Evolutionary conservation across 1,139 yeast genomes (phyloP).

Genomic region (Pichia sp.): DNA sequence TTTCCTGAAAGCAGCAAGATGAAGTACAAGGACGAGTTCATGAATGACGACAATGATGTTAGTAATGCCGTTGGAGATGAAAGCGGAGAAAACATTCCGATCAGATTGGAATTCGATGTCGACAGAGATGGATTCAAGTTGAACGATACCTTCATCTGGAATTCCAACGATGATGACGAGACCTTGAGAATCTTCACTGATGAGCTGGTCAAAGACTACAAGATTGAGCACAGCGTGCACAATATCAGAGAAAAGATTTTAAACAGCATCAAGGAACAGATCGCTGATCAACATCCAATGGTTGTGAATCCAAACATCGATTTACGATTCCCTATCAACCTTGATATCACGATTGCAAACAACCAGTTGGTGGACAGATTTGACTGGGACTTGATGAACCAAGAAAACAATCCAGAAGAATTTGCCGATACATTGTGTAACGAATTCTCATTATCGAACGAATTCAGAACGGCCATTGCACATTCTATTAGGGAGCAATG

Average conservation of each 20-base stretch:
- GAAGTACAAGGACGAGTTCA: slow-evolving; percentile 8
- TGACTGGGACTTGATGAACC: slow-evolving; percentile 92
- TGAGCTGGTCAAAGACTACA: slow-evolving; percentile 72
- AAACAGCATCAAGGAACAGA: slow-evolving; percentile 70
- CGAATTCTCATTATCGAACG: slow-evolving; percentile 83
- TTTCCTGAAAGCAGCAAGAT: slow-evolving; percentile 56
- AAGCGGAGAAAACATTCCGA: slow-evolving; percentile 62
- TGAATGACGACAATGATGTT: slow-evolving; percentile 34
- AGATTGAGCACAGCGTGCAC: slow-evolving; percentile 37
- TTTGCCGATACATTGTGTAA: slow-evolving; percentile 76
- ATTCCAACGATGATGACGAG: slow-evolving; percentile 65
- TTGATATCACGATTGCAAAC: slow-evolving; percentile 87
- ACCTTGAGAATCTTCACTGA: slow-evolving; percentile 71
- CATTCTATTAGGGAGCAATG: slow-evolving; percentile 91
- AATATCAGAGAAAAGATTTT: slow-evolving; percentile 40
- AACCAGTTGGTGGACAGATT: slow-evolving; percentile 87
- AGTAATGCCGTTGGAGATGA: slow-evolving; percentile 20
- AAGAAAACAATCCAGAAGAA: slow-evolving; percentile 84
- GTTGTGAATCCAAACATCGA: slow-evolving; percentile 40
- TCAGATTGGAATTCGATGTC: slow-evolving; percentile 85
- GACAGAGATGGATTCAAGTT: slow-evolving; percentile 81
- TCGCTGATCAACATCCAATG: slow-evolving; percentile 64
- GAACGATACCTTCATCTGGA: slow-evolving; percentile 91
- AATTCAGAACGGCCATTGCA: slow-evolving; percentile 84
- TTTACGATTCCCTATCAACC: slow-evolving; percentile 72